Conservation (phyloP, 768 basidiomycete species). For the Pisolithus microcarpus region DNA sequence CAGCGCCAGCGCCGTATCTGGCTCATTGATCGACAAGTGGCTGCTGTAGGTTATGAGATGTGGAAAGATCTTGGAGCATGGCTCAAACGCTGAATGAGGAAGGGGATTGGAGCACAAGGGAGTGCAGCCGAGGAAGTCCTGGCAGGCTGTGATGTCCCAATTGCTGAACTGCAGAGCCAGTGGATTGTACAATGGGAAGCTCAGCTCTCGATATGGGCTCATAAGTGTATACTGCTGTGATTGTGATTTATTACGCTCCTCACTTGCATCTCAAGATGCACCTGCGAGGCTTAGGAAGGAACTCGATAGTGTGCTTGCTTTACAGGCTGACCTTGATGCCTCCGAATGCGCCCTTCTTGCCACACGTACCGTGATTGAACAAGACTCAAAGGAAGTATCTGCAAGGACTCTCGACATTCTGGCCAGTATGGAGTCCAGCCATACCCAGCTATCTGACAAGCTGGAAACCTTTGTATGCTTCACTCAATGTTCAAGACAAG, state of each 20-base stretch:
- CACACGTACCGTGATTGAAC: conserved; percentile 4
- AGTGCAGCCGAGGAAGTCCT: neutral
- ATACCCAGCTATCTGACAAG: conserved; percentile 14
- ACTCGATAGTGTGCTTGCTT: conserved; percentile 23
- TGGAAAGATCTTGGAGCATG: conserved; percentile 28
- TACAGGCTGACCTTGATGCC: conserved; percentile 24
- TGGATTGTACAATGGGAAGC: neutral
- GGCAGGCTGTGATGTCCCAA: neutral
- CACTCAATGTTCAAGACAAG: conserved; percentile 26
- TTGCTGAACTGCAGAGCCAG: conserved; percentile 1
- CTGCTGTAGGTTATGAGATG: conserved; percentile 19
- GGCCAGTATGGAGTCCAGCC: conserved; percentile 13
- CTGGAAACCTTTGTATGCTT: conserved; percentile 28
- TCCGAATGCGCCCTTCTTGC: conserved; percentile 18
- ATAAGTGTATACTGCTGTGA: neutral
- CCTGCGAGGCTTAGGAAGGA: conserved; percentile 22
- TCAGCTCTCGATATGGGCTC: conserved; percentile 5
- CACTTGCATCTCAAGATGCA: conserved; percentile 24
- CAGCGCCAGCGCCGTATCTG: conserved; percentile 24
- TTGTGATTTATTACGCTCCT: neutral
- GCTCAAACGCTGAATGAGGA: conserved; percentile 17
- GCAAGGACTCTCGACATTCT: conserved; percentile 11
- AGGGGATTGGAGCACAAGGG: conserved; percentile 12
- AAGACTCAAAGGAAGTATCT: no score
- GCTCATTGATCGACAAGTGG: conserved; percentile 28